Base-by-base conservation (phyloP, 768 basidiomycete genomes). In the Guyanaporus albipodus region DNA sequence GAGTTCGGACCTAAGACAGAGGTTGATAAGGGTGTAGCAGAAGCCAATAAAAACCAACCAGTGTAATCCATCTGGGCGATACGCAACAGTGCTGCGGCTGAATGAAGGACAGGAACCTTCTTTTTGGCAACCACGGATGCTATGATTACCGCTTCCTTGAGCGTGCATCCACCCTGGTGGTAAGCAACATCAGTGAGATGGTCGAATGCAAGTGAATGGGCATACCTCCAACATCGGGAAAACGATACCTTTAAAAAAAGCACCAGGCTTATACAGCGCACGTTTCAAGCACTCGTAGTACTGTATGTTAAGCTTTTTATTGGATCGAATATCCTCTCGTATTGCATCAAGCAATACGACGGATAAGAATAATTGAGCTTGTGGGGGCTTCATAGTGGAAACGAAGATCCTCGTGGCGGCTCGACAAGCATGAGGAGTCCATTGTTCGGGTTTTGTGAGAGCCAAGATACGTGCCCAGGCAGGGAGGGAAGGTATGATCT, bases 171-270 rank as follows among this genome's bases (percentile, higher is more conserved):
- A 49, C 70, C 73, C 83, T 87, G n/a, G n/a, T n/a, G n/a, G n/a
- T n/a, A 17, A 19, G 12, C 7, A 38, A 35, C 15, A 48, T 36
- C 12, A 29, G 28, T 26, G 35, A 27, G 21, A 67, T 72, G 64
- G 71, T 75, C 8, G 21, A 44, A 6, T 28, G 15, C 24, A 12
- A n/a, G 31, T 34, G 15, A 38, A 40, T 26, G 42, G 11, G 61
- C 85, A 54, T 59, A 93, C 94, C 62, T 95, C 91, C 50, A 96
- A 77, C 65, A 99, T 74, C 1, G 96, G 96, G 66, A 99, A 97
- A 29, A 99, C 76, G 47, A 99, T 84, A 4, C 95, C 96, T 65
- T 99, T 98, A 77, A 98, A 98, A 66, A 98, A 97, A 1, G 96
- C 95, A 4, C 87, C 88, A 3, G 96, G 96, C 67, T 98, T 99